phyloP scores from a whole-genome alignment of 2,329 filamentous ascomycete genomes.

The Fusarium kyushuense region DNA sequence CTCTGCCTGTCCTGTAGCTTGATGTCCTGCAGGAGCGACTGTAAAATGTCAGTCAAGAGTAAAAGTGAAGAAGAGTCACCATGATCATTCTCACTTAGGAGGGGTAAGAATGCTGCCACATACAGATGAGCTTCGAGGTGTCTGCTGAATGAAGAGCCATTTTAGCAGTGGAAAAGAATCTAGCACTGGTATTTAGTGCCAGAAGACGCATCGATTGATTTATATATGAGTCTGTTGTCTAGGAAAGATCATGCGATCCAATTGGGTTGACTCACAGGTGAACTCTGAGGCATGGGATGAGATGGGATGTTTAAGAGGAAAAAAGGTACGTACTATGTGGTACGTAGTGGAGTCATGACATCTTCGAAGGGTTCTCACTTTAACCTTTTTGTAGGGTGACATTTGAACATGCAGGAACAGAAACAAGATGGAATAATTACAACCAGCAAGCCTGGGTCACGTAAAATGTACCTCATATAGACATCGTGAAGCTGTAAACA shows the following conservation, averaged over 20 bases:
- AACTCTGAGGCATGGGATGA: slow-evolving; percentile 26
- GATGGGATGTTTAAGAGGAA: slow-evolving; percentile 25
- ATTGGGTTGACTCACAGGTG: slow-evolving; percentile 25
- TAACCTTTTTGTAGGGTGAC: slow-evolving; percentile 14
- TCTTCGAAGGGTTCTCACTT: slow-evolving; percentile 27
- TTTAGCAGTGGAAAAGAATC: slow-evolving; percentile 46
- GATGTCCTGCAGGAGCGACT: slow-evolving; percentile 74
- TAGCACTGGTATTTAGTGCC: slow-evolving; percentile 24
- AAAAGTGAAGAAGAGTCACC: slow-evolving; percentile 14
- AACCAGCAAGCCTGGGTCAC: no score
- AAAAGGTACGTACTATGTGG: slow-evolving; percentile 36
- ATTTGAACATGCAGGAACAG: slow-evolving; percentile 8
- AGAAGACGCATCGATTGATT: slow-evolving; percentile 43
- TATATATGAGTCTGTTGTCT: slow-evolving; percentile 11
- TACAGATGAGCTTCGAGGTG: slow-evolving; percentile 63
- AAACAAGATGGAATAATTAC: neutral
- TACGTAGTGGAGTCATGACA: slow-evolving; percentile 39
- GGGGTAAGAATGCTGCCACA: slow-evolving; percentile 36
- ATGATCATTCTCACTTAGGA: slow-evolving; percentile 9
- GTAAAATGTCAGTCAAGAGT: slow-evolving; percentile 4
- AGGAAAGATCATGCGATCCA: slow-evolving; percentile 27
- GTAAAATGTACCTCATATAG: no score
- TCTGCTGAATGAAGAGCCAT: slow-evolving; percentile 61
- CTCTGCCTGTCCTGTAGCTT: slow-evolving; percentile 72
- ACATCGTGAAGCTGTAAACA: no score